Conservation (phyloP, 257 asterid genomes). For the Dorcoceras hygrometricum region DNA sequence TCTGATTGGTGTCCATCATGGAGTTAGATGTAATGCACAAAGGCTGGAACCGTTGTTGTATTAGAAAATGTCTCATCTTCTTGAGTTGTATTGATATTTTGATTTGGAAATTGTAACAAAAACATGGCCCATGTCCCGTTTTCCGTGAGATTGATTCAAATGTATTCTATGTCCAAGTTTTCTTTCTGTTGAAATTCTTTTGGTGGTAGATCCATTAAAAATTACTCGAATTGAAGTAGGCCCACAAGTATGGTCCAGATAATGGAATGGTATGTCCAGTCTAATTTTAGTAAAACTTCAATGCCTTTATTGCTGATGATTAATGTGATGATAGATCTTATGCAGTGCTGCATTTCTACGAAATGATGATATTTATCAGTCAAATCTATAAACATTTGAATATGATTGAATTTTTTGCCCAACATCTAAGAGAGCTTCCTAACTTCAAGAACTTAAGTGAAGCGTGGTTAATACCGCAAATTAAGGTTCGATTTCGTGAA, state of each 20-base stretch:
- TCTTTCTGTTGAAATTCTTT: constrained; percentile 19
- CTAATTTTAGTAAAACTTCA: not conserved
- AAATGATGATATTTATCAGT: no score
- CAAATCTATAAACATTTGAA: no score
- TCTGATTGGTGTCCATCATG: constrained; percentile 18
- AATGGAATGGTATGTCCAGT: no score
- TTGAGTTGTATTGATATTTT: constrained; percentile 36
- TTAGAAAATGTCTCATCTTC: constrained; percentile 28
- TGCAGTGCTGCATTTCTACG: not conserved
- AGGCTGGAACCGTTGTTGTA: constrained; percentile 37
- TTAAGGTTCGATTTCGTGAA: no score
- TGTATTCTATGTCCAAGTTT: constrained; percentile 29
- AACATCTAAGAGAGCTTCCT: no score
- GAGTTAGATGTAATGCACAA: constrained; percentile 22
- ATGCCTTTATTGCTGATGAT: not conserved
- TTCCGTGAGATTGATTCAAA: constrained; percentile 34
- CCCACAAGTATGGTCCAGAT: no score
- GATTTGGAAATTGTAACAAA: constrained; percentile 33
- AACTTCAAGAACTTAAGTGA: no score
- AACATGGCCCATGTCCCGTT: constrained; percentile 24
- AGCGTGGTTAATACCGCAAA: no score
- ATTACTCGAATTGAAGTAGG: no score
- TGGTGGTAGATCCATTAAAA: not conserved
- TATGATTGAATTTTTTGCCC: no score
- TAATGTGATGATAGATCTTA: no score